Evolutionary conservation across 306 rosid species (phyloP), one percentile per base, ranked within the genome.

Genomic region (Hippophae gyantsensis): DNA sequence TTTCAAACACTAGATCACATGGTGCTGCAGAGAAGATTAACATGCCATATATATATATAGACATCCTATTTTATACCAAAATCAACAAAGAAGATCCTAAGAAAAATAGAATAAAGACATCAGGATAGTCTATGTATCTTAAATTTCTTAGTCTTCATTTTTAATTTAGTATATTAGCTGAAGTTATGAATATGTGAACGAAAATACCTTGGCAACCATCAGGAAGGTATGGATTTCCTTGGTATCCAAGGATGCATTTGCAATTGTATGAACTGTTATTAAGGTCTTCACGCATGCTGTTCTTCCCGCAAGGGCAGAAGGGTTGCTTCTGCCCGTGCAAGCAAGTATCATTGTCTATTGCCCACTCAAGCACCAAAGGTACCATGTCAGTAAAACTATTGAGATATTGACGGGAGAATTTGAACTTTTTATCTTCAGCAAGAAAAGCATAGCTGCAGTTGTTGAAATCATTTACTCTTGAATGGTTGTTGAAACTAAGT

Each of bases 401-500:
- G 27, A 64, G 47, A 32, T 9, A 51, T 12, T 40, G 26, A 26
- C 11, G 43, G 5, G 58, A 58, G 62, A 71, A 71, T 1, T 59
- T 52, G 46, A 64, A 71, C 43, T 9, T 0, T 7, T 10, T 54
- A 13, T 58, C 5, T 45, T 63, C 54, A 3, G 41, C 65, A 56
- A 63, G 27, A 14, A 70, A 47, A 43, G 60, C 68, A 32, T 11
- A 70, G 48, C 60, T 51, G 66, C 66, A 71, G 6, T 56, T 56
- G 27, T 71, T 71, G 40, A 64, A 71, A 9, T 42, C 8, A 56
- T 12, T 57, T 6, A 65, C 60, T 0, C 6, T 6, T 2, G 1
- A 7, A 5, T 70, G 64, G 10, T 9, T 11, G 7, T 9, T 0
- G 52, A 6, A 63, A 48, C 69, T 70, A 5, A 0, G 0, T 7